Conservation (phyloP, 1,139 yeast genomes). For the Pneumocystis canis region DNA sequence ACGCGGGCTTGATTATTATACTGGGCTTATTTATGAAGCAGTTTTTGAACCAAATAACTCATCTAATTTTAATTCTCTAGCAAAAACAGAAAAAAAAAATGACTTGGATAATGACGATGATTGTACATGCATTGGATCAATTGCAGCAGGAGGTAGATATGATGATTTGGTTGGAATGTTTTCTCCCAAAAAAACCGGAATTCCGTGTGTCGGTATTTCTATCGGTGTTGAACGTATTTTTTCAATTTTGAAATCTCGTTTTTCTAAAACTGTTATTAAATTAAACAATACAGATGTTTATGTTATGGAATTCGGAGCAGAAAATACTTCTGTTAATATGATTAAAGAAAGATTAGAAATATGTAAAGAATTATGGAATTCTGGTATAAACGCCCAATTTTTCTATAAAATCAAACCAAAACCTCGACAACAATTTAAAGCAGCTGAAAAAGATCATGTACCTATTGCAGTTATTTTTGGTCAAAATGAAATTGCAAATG, state of each 20-base stretch:
- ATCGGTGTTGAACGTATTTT: constrained; percentile 93
- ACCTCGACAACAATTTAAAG: constrained; percentile 89
- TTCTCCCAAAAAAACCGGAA: constrained; percentile 59
- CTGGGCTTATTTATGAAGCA: constrained; percentile 91
- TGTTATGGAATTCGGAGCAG: constrained; percentile 97
- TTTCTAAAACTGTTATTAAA: constrained; percentile 38
- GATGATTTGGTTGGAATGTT: constrained; percentile 95
- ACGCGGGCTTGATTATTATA: constrained; percentile 92
- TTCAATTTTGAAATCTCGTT: constrained; percentile 71
- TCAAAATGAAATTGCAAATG: constrained; percentile 76
- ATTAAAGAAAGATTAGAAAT: constrained; percentile 79
- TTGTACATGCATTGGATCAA: constrained; percentile 93
- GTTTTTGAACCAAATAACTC: constrained; percentile 93
- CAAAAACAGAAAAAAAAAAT: constrained; percentile 40
- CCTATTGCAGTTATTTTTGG: constrained; percentile 85
- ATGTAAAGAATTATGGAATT: constrained; percentile 68
- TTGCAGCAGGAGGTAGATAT: constrained; percentile 97
- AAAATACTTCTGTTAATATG: constrained; percentile 88
- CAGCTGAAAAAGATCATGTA: constrained; percentile 90
- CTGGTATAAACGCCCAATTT: constrained; percentile 80
- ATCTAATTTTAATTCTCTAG: constrained; percentile 26
- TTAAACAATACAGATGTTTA: constrained; percentile 83
- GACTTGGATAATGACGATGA: constrained; percentile 28
- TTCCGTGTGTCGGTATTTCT: constrained; percentile 94
- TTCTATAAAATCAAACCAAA: constrained; percentile 85